Evolutionary conservation across 2,329 filamentous ascomycete genomes (phyloP), one percentile per base, ranked within the genome.

Genomic region (Nemania abortiva): DNA sequence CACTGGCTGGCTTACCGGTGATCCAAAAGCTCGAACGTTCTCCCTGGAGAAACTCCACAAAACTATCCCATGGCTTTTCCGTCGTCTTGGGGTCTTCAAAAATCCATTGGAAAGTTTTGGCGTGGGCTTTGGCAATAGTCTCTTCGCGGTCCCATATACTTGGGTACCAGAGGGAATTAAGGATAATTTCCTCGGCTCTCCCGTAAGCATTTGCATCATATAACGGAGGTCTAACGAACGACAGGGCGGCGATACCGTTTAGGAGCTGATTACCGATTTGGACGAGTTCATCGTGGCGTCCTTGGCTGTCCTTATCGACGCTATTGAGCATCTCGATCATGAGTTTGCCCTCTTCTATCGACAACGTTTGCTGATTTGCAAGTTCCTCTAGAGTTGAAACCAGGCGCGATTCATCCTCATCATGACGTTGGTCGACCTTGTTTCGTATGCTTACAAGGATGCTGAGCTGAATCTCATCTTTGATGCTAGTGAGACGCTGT

Each of bases 1-100:
- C 75, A 10, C 69, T 73, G 1, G 72, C 74, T 1, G 74, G 68
- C 60, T 77, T 76, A 10, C 74, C 74, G 5, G 69, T 77, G 34
- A 77, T 73, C 74, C 74, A 76, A 34, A 73, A 77, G 7, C 22
- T 58, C 6, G 55, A 45, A 6, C 15, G 42, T 15, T 70, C 56
- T 18, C 66, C 63, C 24, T n/a, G 2, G 15, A 76, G 72, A 31
- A 73, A 76, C 10, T 73, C 54, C 2, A 65, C 55, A 31, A 76
- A 72, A 57, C 37, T 69, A 47, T 57, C 63, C 72, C 73, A 74
- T 6, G 55, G 50, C n/a, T 65, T 64, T 42, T 47, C 62, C 3
- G 42, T 27, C 4, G 34, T 7, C 6, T 56, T 50, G 1, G 71
- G 69, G 15, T 71, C 50, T n/a, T 71, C 56, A 37, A 69, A 75